Conservation (phyloP, 352 stramenopile species). For the Pythium sukuiense region DNA sequence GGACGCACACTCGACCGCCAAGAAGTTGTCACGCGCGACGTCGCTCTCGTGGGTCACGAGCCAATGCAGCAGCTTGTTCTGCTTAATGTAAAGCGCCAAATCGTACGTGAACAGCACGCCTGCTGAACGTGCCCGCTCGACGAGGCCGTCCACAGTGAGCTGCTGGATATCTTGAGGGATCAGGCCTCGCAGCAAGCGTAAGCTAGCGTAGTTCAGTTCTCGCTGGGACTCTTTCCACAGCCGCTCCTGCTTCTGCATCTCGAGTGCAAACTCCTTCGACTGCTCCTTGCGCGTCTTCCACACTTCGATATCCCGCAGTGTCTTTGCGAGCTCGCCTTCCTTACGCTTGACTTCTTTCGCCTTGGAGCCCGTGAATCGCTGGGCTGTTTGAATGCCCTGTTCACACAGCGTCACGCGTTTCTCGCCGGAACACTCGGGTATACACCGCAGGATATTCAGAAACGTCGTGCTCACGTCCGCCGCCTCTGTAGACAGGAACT, state of each 20-base stretch:
- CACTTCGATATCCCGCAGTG: slow-evolving; percentile 60
- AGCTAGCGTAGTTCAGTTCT: slow-evolving; percentile 39
- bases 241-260: slow-evolving; percentile 52
- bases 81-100: slow-evolving; percentile 74
- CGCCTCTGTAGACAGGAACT: slow-evolving; percentile 34
- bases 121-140: slow-evolving; percentile 35
- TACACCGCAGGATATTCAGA: slow-evolving; percentile 30
- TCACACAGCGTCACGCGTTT: slow-evolving; percentile 46
- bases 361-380: slow-evolving; percentile 48
- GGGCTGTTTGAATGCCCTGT: slow-evolving; percentile 41
- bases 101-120: slow-evolving; percentile 72
- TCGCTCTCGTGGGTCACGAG: slow-evolving; percentile 73
- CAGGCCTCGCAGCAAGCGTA: slow-evolving; percentile 44
- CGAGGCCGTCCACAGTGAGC: slow-evolving; percentile 52
- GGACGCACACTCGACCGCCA: slow-evolving; percentile 55
- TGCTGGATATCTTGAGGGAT: slow-evolving; percentile 60
- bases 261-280: slow-evolving; percentile 52
- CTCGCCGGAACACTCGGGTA: slow-evolving; percentile 52
- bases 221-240: slow-evolving; percentile 44
- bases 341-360: slow-evolving; percentile 52
- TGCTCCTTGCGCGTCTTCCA: slow-evolving; percentile 62
- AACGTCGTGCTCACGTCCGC: slow-evolving; percentile 27
- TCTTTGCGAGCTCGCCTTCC: slow-evolving; percentile 52
- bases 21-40: slow-evolving; percentile 67
- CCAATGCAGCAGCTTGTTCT: slow-evolving; percentile 78